phyloP scores from a whole-genome alignment of 2,329 filamentous ascomycete genomes.

The Neofusicoccum kwambonambiense region DNA sequence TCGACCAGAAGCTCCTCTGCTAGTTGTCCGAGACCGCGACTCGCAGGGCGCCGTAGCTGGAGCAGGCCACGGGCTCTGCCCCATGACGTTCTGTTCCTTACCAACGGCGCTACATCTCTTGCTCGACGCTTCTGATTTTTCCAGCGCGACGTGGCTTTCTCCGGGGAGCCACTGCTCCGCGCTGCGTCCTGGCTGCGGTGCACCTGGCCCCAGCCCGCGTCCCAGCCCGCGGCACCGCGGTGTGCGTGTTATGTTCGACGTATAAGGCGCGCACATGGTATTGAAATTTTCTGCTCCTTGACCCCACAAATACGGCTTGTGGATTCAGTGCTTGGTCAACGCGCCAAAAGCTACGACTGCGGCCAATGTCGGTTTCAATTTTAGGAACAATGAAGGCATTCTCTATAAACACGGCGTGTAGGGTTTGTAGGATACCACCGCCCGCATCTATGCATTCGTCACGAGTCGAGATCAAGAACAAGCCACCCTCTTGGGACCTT shows the following conservation, averaged over 20 bases:
- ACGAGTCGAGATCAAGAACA: neutral
- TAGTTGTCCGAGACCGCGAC: constrained; percentile 61
- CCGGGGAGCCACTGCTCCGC: no score
- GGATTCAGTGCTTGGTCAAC: no score
- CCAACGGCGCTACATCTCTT: constrained; percentile 60
- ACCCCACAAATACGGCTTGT: no score
- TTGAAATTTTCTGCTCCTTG: no score
- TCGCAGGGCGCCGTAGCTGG: constrained; percentile 62
- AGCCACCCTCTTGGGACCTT: constrained; percentile 36
- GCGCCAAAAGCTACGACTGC: no score
- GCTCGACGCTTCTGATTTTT: no score
- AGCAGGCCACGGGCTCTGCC: constrained; percentile 54
- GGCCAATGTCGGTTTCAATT: neutral
- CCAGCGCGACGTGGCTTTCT: no score
- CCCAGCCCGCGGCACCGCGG: neutral
- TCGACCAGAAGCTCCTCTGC: constrained; percentile 59
- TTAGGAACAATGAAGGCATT: neutral
- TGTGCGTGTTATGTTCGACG: neutral
- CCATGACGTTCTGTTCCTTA: constrained; percentile 65
- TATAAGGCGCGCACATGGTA: neutral
- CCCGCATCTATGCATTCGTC: constrained; percentile 43
- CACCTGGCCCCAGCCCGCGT: neutral
- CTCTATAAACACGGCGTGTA: constrained; percentile 1
- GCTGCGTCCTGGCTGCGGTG: neutral
- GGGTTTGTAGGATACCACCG: neutral